Base-by-base conservation (phyloP, 768 basidiomycete species). In the Boletellus ananiceps region DNA sequence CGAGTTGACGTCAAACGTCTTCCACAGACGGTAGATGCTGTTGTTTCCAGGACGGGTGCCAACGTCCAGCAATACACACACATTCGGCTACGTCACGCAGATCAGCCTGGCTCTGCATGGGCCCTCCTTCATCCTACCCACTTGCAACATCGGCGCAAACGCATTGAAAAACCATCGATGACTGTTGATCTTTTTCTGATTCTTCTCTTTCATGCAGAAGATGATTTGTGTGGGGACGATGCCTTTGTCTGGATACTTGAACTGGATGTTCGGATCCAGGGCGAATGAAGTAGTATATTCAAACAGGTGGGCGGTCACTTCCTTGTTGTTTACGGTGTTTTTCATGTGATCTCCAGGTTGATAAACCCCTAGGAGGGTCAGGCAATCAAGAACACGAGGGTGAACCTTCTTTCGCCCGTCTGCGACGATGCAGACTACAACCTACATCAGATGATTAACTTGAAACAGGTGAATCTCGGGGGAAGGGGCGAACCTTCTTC, bases 101-200 rank as follows among this genome's bases (percentile, higher is more conserved):
- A 18, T 51, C 19, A 53, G 25, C 27, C 9, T 15, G 47, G 27
- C 19, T 36, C 13, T 52, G 8, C 11, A 51, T 8, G 1, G 2
- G 37, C 34, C 3, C 5, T 14, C 15, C 8, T 4, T 14, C 11
- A 18, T n/a, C 27, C 42, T 13, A 58, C 77, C n/a, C 36, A 86
- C 88, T 70, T 88, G 87, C 25, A 97, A 68, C 64, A 94, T 72
- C 0, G 84, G 77, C 0, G 80, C 88, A 64, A 97, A 89, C 0
- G 92, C 94, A 63, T 96, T 97, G 69, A 98, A 96, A 68, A 94
- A 95, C 94, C 94, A 97, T 41, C 94, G 76, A 60, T 96, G 93
- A 40, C 87, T 90, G 65, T 96, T 97, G 63, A 97, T 94, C 72
- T 97, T 96, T 75, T 94, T 93, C 64, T 91, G 86, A 64, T 95